Percentiles rank a stretch among this genome's conserved stretches.
Conservation (phyloP, 1,284 basidiomycete genomes). For the Coriolopsis trogii region DNA sequence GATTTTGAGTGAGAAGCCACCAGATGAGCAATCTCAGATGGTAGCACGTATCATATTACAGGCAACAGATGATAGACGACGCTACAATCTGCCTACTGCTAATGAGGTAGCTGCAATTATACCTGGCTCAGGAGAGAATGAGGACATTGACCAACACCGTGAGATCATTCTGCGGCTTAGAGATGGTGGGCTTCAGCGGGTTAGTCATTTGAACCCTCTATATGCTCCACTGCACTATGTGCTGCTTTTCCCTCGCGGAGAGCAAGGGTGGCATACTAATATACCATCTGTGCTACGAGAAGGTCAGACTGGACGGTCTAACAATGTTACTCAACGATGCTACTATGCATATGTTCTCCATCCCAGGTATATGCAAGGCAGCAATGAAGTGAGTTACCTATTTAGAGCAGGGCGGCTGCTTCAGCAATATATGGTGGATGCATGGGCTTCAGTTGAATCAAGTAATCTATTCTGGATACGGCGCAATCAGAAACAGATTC, state of each 20-base stretch:
- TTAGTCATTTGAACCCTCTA: constrained; percentile 39
- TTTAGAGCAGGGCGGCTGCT: no score
- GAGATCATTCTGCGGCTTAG: constrained; percentile 20
- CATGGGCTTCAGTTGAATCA: no score
- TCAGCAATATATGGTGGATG: no score
- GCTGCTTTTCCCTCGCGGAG: no score
- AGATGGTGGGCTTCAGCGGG: constrained; percentile 27
- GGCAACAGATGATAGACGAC: constrained; percentile 13
- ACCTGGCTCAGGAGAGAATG: constrained; percentile 20
- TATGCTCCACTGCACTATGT: constrained; percentile 42
- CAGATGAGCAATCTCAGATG: background rate
- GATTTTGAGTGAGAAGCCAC: background rate
- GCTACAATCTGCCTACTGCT: constrained; percentile 32
- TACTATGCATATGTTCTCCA: constrained; percentile 40
- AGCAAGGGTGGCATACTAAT: no score
- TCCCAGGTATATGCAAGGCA: constrained; percentile 25
- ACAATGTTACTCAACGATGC: constrained; percentile 30
- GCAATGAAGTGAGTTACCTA: no score
- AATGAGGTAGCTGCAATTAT: constrained; percentile 35
- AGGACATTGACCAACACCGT: constrained; percentile 1
- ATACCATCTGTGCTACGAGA: constrained; percentile 18
- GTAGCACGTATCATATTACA: constrained; percentile 1
- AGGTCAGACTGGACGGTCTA: background rate
- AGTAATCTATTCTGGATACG: no score
- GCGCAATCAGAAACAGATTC: no score